A percentile compares a stretch with the other conserved stretches of the same genome.
Evolutionary conservation across 2,329 filamentous ascomycete species (phyloP).

Genomic region (Epichloe uncinata): DNA sequence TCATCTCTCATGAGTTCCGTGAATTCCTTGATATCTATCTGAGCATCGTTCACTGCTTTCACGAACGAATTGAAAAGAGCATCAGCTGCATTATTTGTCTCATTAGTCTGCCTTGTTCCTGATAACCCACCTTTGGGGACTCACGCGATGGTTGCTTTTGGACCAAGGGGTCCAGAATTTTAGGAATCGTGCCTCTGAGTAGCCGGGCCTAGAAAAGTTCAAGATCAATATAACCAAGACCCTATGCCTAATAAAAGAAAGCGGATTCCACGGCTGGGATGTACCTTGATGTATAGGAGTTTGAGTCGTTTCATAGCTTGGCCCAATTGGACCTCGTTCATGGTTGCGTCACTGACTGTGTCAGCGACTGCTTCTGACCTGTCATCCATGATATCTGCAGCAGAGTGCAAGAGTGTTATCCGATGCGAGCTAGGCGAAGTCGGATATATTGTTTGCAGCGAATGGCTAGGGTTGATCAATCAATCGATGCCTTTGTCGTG

Average conservation of each 20-base stretch:
- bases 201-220: constrained; percentile 17
- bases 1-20: constrained; percentile 32
- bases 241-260: not conserved
- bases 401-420: not conserved
- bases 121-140: constrained; percentile 9
- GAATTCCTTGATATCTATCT: constrained; percentile 39
- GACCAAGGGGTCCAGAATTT: constrained; percentile 33
- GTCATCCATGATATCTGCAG: constrained; percentile 3
- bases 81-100: constrained; percentile 29
- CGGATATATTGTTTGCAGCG: not conserved
- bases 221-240: constrained; percentile 7
- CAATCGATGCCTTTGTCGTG: not conserved
- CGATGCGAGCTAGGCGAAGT: not conserved
- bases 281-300: constrained; percentile 41
- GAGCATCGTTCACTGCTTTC: constrained; percentile 32
- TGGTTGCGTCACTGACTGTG: constrained; percentile 9
- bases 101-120: constrained; percentile 1
- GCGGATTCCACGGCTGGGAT: not conserved
- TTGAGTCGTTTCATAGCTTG: constrained; percentile 37
- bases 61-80: constrained; percentile 33
- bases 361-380: constrained; percentile 1
- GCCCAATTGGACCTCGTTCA: constrained; percentile 37
- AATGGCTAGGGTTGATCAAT: not conserved
- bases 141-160: constrained; percentile 38
- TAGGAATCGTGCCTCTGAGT: constrained; percentile 24